phyloP scores from a whole-genome alignment of 169 alveolate genomes.

The Perkinsus chesapeaki region DNA sequence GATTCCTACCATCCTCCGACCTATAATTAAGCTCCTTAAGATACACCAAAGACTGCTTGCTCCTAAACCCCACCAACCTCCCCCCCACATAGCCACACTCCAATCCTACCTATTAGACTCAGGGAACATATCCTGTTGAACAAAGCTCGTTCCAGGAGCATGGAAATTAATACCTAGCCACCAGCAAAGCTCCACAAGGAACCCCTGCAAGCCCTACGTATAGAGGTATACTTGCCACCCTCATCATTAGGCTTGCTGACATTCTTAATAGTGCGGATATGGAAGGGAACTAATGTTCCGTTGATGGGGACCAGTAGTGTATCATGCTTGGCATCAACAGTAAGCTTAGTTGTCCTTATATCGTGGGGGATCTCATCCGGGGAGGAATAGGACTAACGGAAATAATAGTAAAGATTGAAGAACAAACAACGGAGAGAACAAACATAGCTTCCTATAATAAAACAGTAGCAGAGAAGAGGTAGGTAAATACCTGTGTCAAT shows the following conservation, averaged over 20 bases:
- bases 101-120: neutral
- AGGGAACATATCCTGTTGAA: neutral
- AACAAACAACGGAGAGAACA: no score
- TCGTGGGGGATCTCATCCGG: neutral
- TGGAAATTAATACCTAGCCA: conserved; percentile 26
- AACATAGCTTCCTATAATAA: no score
- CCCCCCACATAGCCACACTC: neutral
- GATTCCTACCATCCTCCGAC: conserved; percentile 71
- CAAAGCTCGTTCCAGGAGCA: neutral
- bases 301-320: conserved; percentile 24
- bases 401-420: no score
- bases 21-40: conserved; percentile 84
- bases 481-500: no score
- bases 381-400: neutral
- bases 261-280: conserved; percentile 30
- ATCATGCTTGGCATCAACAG: conserved; percentile 25
- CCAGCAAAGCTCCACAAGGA: neutral
- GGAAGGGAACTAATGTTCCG: conserved; percentile 28
- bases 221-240: neutral
- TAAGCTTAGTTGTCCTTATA: conserved; percentile 14
- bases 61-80: neutral
- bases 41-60: conserved; percentile 44
- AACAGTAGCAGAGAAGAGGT: no score
- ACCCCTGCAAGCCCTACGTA: neutral
- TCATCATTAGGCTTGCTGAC: conserved; percentile 19